Evolutionary conservation across 345 rosid species (phyloP), one percentile per base, ranked within the genome.

Genomic region (Syzygium aqueum): DNA sequence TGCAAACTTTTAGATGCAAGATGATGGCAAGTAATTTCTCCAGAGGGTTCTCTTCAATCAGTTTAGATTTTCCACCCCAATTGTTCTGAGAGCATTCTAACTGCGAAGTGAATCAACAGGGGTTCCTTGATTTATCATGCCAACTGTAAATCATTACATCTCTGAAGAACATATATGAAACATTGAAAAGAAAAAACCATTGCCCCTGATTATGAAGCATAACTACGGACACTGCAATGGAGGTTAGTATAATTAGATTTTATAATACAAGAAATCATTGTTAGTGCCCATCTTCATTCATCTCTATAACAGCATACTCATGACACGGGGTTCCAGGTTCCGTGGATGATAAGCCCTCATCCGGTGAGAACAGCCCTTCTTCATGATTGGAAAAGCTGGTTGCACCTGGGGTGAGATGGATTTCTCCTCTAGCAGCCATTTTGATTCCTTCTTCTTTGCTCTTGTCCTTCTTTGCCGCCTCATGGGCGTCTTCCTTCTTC

Each of bases 401-500:
- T 10, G 30, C 77, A 1, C 59, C 78, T 22, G 88, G 88, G 80
- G 57, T 83, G 54, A 50, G 57, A 56, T 10, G 61, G 85, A 51
- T 28, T 51, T 16, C 56, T 84, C 85, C 85, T 17, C 80, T 37
- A 73, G 85, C 56, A 33, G 50, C 84, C 22, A 53, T 52, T 77
- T 78, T 30, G 22, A 21, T 52, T 84, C 19, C 86, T 84, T 59
- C 59, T 30, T 56, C 53, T 33, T 14, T n/a, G 40, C 17, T 1
- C 30, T 52, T 23, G 40, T 56, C 49, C 82, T 83, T 49, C 59
- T 59, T 59, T 22, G 46, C 11, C 1, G 80, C 46, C 21, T 77
- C 61, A 11, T 40, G 53, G 40, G 87, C 23, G 50, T n/a, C 65
- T 37, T 87, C 86, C 86, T 84, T 87, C 88, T 84, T 83, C 86